These are phyloP conservation scores for Kodamaea neixiangensis DNA, from an alignment of 805 yeast species.

Conservation along the genomic window DNA sequence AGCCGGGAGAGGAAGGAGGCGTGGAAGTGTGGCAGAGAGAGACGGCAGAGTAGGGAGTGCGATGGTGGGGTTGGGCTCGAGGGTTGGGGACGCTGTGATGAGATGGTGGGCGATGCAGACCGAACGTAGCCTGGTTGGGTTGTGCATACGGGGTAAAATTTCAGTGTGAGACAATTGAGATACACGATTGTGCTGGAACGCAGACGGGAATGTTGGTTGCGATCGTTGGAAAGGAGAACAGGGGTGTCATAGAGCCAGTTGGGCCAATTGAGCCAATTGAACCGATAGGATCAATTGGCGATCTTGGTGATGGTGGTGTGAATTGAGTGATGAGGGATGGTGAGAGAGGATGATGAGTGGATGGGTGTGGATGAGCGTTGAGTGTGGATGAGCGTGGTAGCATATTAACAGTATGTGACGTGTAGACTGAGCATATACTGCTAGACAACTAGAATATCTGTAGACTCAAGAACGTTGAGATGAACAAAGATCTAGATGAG, in stretches of 20 bases:
- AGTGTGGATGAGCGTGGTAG: too few species aligned
- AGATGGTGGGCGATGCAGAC: background rate
- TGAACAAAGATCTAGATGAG: too few species aligned
- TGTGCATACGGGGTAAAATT: background rate
- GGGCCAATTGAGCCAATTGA: too few species aligned
- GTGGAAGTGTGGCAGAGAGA: background rate
- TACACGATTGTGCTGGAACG: constrained; percentile 1
- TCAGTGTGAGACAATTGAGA: constrained; percentile 1
- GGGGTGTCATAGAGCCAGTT: background rate
- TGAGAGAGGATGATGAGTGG: too few species aligned
- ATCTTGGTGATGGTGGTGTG: background rate
- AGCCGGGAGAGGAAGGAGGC: background rate
- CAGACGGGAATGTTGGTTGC: constrained; percentile 2
- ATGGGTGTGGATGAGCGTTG: too few species aligned
- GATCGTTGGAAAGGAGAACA: background rate
- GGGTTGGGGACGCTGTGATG: background rate
- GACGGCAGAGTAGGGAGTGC: background rate
- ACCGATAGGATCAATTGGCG: background rate
- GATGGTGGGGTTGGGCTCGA: background rate
- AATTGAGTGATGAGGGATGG: background rate
- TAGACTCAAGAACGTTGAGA: too few species aligned
- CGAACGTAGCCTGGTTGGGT: background rate
- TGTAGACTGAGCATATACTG: too few species aligned
- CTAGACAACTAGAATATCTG: too few species aligned
- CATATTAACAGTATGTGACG: too few species aligned